A percentile compares a stretch with the other conserved stretches of the same genome.
These are phyloP conservation scores for Neurospora africana DNA, from an alignment of 495 filamentous ascomycete genomes.

Conservation along the genomic window DNA sequence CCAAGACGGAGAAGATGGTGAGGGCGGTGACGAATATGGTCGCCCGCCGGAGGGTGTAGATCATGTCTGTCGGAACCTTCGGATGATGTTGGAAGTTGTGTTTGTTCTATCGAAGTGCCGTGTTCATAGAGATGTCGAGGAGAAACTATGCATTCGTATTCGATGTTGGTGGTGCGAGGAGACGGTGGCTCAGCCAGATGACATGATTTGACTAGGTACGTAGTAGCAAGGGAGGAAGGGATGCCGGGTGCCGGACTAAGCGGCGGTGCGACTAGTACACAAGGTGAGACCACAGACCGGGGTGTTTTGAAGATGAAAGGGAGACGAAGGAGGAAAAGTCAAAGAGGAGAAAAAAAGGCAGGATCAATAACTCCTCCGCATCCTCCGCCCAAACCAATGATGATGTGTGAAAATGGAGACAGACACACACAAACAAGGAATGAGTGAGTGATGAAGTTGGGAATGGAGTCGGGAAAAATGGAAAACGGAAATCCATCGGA, in stretches of 20 bases:
- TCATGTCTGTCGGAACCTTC: constrained; percentile 7
- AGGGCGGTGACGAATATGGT: constrained; percentile 20
- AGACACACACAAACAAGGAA: not conserved
- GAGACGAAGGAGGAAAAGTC: not conserved
- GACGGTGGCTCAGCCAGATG: not conserved
- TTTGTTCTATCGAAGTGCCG: not conserved
- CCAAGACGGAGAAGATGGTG: constrained; percentile 19
- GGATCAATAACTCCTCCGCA: not conserved
- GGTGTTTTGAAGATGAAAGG: not conserved
- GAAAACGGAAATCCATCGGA: not conserved
- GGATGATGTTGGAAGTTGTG: not conserved
- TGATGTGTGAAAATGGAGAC: not conserved
- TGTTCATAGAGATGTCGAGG: not conserved
- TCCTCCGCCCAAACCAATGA: not conserved
- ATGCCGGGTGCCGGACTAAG: not conserved
- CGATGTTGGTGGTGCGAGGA: not conserved
- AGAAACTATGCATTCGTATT: not conserved
- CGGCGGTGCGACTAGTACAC: not conserved
- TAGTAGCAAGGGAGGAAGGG: not conserved
- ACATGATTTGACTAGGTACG: not conserved
- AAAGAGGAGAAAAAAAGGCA: not conserved
- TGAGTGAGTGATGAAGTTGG: not conserved
- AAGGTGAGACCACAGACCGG: not conserved
- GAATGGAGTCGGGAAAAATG: not conserved
- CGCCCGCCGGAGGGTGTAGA: constrained; percentile 28